Conservation (phyloP, 257 asterid genomes). For the Scutellaria minor region DNA sequence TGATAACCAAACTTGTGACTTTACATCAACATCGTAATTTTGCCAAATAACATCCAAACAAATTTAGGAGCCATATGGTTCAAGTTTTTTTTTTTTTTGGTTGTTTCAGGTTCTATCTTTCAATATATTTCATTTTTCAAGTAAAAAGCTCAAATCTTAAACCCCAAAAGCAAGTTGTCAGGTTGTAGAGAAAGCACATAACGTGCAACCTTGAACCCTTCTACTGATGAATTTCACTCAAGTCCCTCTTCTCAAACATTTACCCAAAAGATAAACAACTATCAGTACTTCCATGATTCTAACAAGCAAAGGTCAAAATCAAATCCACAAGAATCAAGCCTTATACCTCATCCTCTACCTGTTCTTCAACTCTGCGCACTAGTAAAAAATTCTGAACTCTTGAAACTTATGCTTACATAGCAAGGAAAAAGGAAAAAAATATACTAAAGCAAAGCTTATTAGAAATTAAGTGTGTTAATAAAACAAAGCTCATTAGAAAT, state of each 20-base stretch:
- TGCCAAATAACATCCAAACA: slow-evolving; percentile 29
- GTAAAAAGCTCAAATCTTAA: slow-evolving; percentile 16
- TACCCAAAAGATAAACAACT: background rate
- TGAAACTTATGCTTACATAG: slow-evolving; percentile 8
- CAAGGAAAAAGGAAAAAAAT: background rate
- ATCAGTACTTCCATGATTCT: background rate
- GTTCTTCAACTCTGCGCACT: background rate
- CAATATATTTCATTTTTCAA: slow-evolving; percentile 8
- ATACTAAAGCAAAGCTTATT: background rate
- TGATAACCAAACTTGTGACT: slow-evolving; percentile 35
- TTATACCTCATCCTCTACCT: background rate
- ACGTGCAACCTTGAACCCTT: background rate
- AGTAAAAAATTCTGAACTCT: slow-evolving; percentile 22
- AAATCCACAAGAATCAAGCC: slow-evolving; percentile 7
- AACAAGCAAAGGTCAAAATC: background rate
- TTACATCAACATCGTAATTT: slow-evolving; percentile 22
- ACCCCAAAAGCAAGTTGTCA: slow-evolving; percentile 18
- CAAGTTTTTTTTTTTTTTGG: background rate
- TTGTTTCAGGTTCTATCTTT: slow-evolving; percentile 8
- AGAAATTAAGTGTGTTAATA: background rate
- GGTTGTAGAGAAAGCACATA: background rate
- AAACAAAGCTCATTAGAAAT: slow-evolving; percentile 10
- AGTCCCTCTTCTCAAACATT: background rate
- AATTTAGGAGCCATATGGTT: slow-evolving; percentile 8
- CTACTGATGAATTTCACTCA: background rate